Base-by-base conservation (phyloP, 1,139 yeast genomes). In the Torulaspora pretoriensis region DNA sequence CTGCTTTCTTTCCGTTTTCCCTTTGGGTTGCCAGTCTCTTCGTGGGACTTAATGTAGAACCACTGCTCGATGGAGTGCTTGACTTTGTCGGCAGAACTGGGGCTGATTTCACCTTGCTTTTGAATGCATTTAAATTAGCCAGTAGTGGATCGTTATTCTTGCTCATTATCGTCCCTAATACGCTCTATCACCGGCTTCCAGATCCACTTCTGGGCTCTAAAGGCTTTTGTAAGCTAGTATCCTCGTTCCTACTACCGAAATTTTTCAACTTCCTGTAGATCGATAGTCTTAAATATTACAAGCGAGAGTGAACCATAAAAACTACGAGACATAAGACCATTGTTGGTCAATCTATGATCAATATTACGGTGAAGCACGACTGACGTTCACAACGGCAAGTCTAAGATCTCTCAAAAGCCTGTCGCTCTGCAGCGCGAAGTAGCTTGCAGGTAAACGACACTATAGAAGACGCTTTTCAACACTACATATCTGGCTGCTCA, bases 111-210 rank as follows among this genome's bases (percentile, higher is more conserved):
- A 79, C 75, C 49, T 78, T 75, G 57, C 69, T 77, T 58, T 75
- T 76, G 69, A 80, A 80, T 39, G 83, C 81, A 61, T 77, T 78
- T 45, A 81, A 68, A 53, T 73, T 74, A n/a, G 74, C 74, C 27
- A 73, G 59, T 36, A 73, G 57, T 2, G 71, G 68, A 43, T 71
- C 75, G 62, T 69, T 50, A 40, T 51, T 51, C 32, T 45, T 43
- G 35, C 46, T 48, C 55, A 52, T 53, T n/a, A 22, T 14, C 14
- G 16, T 19, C 19, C 12, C 14, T 16, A 14, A 14, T 8, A 14
- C 22, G 3, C 4, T 19, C 22, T 19, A 19, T 19, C 22, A 19
- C 22, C 22, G 9, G 9, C 23, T 8, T 9, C 14, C 13, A 17
- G n/a, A 17, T 32, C 13, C 9, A 32, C 35, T 25, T 26, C 16